phyloP scores from a whole-genome alignment of 2,329 filamentous ascomycete genomes.

The Aspergillus puulaauensis region DNA sequence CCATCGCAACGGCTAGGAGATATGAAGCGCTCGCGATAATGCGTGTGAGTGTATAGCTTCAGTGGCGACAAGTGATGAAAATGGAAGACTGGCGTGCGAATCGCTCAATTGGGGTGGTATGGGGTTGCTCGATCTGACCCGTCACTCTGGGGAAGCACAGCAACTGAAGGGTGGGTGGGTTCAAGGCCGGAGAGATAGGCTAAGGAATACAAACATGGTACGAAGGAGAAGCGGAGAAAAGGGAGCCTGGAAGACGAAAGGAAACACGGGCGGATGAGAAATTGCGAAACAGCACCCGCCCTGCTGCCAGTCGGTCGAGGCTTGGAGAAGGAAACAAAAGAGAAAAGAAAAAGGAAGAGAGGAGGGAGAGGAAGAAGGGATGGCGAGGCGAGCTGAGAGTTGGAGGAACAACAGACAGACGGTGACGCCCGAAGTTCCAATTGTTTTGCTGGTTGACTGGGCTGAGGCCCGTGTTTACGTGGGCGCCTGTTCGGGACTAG shows the following conservation, averaged over 20 bases:
- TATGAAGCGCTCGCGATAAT: slow-evolving; percentile 3
- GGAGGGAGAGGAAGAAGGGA: slow-evolving; percentile 12
- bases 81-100: neutral
- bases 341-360: slow-evolving; percentile 15
- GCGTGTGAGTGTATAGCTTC: neutral
- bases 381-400: slow-evolving; percentile 2
- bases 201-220: slow-evolving; percentile 16
- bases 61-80: neutral
- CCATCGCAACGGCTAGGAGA: slow-evolving; percentile 38
- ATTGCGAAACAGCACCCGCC: slow-evolving; percentile 7
- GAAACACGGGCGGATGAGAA: slow-evolving; percentile 5
- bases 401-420: slow-evolving; percentile 16
- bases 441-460: slow-evolving; percentile 21
- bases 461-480: slow-evolving; percentile 34
- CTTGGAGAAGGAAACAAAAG: neutral
- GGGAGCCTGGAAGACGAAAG: neutral
- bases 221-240: slow-evolving; percentile 1
- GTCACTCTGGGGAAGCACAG: slow-evolving; percentile 3
- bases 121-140: neutral
- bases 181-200: slow-evolving; percentile 9
- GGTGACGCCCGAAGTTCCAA: slow-evolving; percentile 33
- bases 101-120: slow-evolving; percentile 2
- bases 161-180: slow-evolving; percentile 3
- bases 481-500: slow-evolving; percentile 37
- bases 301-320: neutral